phyloP scores from a whole-genome alignment of 1,139 yeast species.

The Lodderomyces margitis region DNA sequence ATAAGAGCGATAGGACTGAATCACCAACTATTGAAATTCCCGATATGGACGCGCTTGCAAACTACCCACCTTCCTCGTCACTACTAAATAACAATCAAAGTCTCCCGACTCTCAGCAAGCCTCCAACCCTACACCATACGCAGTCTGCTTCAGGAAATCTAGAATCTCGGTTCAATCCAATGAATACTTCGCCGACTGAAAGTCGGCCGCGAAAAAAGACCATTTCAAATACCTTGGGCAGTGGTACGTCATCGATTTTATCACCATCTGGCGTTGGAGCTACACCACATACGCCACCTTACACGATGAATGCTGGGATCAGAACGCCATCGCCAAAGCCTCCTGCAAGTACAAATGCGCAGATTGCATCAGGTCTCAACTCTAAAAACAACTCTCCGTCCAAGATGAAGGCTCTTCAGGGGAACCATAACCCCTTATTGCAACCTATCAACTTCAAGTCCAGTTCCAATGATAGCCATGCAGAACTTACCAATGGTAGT shows the following conservation, averaged over 20 bases:
- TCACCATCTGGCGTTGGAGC: constrained; percentile 9
- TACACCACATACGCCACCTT: constrained; percentile 40
- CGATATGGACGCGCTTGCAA: constrained; percentile 40
- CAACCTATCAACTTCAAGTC: constrained; percentile 59
- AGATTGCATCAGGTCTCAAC: constrained; percentile 17
- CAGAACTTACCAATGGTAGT: not conserved
- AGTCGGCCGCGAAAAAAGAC: constrained; percentile 37
- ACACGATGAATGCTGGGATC: constrained; percentile 18
- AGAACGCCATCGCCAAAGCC: constrained; percentile 45
- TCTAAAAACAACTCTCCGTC: constrained; percentile 41
- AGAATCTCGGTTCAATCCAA: constrained; percentile 32
- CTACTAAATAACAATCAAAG: constrained; percentile 5
- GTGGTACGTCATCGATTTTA: constrained; percentile 6
- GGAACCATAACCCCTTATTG: constrained; percentile 47
- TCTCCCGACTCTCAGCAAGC: constrained; percentile 37
- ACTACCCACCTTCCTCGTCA: constrained; percentile 17
- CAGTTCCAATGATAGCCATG: constrained; percentile 6
- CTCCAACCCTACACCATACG: constrained; percentile 48
- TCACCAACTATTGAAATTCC: constrained; percentile 49
- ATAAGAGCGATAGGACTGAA: constrained; percentile 24
- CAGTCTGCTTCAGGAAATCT: constrained; percentile 48
- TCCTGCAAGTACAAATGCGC: constrained; percentile 24
- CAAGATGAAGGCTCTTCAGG: constrained; percentile 55
- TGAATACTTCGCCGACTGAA: constrained; percentile 17
- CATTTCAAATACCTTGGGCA: constrained; percentile 34